These are phyloP conservation scores for Colletotrichum plurivorum DNA, from an alignment of 2,329 filamentous ascomycete genomes.

Conservation along the genomic window DNA sequence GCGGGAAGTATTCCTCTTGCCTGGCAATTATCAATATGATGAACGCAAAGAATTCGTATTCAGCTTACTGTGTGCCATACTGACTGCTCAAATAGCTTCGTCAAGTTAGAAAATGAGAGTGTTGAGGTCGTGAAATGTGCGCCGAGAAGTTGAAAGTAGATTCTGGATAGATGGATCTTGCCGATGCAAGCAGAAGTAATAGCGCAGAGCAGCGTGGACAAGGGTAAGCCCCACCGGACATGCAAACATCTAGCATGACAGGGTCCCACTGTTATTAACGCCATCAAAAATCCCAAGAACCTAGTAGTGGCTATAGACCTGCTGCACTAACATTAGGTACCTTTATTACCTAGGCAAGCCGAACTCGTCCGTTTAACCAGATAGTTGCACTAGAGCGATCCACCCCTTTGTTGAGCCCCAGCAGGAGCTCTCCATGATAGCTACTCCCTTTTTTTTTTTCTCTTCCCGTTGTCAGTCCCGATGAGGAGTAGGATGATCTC, in stretches of 20 bases:
- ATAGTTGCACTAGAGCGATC: constrained; percentile 27
- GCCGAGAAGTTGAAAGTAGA: too few relatives aligned
- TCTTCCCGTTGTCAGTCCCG: not conserved
- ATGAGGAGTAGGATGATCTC: not conserved
- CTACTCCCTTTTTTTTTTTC: not conserved
- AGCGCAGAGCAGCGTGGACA: too few relatives aligned
- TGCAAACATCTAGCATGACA: too few relatives aligned
- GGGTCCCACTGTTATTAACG: too few relatives aligned
- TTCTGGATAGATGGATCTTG: too few relatives aligned
- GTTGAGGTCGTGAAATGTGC: too few relatives aligned
- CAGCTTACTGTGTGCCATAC: constrained; percentile 66
- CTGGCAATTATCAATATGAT: constrained; percentile 50
- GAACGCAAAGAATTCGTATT: not conserved
- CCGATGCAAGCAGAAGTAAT: too few relatives aligned
- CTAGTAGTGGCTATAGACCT: too few relatives aligned
- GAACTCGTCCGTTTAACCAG: constrained; percentile 17
- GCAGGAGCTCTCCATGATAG: constrained; percentile 13
- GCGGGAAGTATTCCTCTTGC: constrained; percentile 91
- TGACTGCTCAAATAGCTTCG: not conserved
- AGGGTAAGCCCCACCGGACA: too few relatives aligned
- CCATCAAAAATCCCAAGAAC: too few relatives aligned
- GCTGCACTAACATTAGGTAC: too few relatives aligned
- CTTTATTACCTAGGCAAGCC: not conserved
- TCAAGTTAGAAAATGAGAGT: too few relatives aligned
- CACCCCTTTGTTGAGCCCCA: constrained; percentile 35